Conservation (phyloP, 768 basidiomycete genomes). For the Collybia sp. region DNA sequence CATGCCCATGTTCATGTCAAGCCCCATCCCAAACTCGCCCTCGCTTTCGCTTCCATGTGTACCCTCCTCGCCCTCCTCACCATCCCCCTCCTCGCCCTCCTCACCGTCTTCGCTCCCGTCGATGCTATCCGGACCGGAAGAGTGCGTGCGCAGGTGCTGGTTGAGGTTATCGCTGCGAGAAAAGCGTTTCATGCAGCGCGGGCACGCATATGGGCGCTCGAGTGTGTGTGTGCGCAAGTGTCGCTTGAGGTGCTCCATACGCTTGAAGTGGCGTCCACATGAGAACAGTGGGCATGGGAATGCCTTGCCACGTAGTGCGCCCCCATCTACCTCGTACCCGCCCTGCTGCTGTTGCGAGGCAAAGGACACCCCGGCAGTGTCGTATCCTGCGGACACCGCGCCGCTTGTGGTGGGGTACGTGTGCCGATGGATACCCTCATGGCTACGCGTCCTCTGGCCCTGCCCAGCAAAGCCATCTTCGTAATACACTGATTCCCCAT, state of each 20-base stretch:
- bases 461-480: slow-evolving; percentile 19
- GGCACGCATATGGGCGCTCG: slow-evolving; percentile 80
- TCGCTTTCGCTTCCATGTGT: slow-evolving; percentile 18
- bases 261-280: slow-evolving; percentile 84
- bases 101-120: slow-evolving; percentile 3
- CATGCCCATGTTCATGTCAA: slow-evolving; percentile 22
- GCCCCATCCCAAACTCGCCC: slow-evolving; percentile 22
- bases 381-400: slow-evolving; percentile 2
- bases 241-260: slow-evolving; percentile 86
- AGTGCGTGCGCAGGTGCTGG: slow-evolving; percentile 83
- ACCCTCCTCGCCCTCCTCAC: slow-evolving; percentile 10
- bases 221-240: slow-evolving; percentile 88
- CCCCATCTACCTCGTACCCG: background rate
- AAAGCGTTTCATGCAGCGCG: slow-evolving; percentile 75
- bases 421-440: slow-evolving; percentile 26
- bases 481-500: slow-evolving; percentile 26
- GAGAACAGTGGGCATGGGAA: slow-evolving; percentile 83
- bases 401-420: slow-evolving; percentile 19
- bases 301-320: slow-evolving; percentile 43
- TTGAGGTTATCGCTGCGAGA: slow-evolving; percentile 85
- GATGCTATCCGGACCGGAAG: background rate
- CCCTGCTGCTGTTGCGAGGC: background rate
- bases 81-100: slow-evolving; percentile 13
- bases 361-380: background rate
- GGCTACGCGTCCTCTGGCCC: slow-evolving; percentile 20